Conservation (phyloP, 75 land plant genomes). For the Gnetum montanum region DNA sequence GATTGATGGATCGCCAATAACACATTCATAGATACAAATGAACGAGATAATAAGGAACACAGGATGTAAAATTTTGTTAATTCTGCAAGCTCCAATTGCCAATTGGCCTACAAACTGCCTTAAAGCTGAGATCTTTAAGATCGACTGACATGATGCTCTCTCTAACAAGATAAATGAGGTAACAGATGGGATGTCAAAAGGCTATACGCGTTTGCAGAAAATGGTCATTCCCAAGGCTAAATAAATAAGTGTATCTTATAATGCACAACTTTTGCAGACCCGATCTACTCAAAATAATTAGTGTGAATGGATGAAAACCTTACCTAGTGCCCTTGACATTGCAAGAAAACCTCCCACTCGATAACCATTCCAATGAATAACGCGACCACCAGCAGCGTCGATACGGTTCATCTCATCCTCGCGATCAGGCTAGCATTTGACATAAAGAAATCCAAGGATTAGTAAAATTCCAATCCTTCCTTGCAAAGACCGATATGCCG, state of each 20-base stretch:
- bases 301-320: not conserved
- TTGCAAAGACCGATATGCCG: not conserved
- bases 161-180: not conserved
- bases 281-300: not conserved
- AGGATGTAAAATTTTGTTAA: not conserved
- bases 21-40: not conserved
- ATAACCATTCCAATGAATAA: conserved; percentile 50
- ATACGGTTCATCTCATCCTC: conserved; percentile 32
- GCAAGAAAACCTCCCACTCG: conserved; percentile 43
- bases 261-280: not conserved
- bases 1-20: not conserved
- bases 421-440: conserved; percentile 25
- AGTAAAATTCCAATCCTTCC: not conserved
- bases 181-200: not conserved
- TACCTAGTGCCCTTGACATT: conserved; percentile 49
- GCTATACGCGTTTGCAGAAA: too few species aligned
- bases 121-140: not conserved
- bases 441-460: not conserved
- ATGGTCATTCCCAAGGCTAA: too few species aligned
- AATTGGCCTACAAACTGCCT: not conserved
- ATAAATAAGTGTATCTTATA: too few species aligned
- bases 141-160: not conserved
- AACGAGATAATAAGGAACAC: too few species aligned
- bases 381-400: conserved; percentile 48
- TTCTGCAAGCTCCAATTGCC: not conserved